Evolutionary conservation across 2,329 filamentous ascomycete species (phyloP), one percentile per base, ranked within the genome.

Genomic region (Arthrobotrys entomopaga): DNA sequence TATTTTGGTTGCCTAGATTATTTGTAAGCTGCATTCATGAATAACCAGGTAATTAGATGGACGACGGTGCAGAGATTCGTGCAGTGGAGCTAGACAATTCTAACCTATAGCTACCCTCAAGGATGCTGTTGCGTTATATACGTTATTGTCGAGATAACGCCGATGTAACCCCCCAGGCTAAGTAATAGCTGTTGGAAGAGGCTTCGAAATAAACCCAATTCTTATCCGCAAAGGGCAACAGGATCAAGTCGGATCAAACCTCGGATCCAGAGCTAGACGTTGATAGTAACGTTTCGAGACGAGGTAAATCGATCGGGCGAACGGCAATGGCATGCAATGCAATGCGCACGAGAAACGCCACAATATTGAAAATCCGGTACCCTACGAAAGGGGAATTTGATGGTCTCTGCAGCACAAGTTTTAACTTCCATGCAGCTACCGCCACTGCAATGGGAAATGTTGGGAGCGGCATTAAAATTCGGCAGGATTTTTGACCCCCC

Each of bases 281-380:
- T 22, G 4, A 7, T 22, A 42, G 16, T 52, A 16, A n/a, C n/a
- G 19, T 50, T 53, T 54, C 59, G 66, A 64, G 43, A 64, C 66
- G 66, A 65, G 66, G 53, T 53, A 46, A 63, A 42, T 52, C 24
- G 59, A 59, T 49, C 66, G 66, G 66, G 59, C 66, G 66, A 71
- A 59, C 56, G 66, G 66, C 59, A 71, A 71, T 71, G 66, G 59
- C 50, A 57, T 71, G 66, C 66, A 57, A 50, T 52, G 8, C 8
- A 46, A 71, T 22, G 29, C 65, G 53, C 58, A 65, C n/a, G 10
- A 15, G 58, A 48, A 64, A 19, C 66, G 59, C 66, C 66, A 71
- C 66, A 61, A 61, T 20, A 38, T 58, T 13, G 19, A 15, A 43
- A 38, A 29, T 26, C 54, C 43, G 19, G 58, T 42, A 34, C 48